These are phyloP conservation scores for Pichia sp. DNA, from an alignment of 1,139 yeast species.

Conservation along the genomic window DNA sequence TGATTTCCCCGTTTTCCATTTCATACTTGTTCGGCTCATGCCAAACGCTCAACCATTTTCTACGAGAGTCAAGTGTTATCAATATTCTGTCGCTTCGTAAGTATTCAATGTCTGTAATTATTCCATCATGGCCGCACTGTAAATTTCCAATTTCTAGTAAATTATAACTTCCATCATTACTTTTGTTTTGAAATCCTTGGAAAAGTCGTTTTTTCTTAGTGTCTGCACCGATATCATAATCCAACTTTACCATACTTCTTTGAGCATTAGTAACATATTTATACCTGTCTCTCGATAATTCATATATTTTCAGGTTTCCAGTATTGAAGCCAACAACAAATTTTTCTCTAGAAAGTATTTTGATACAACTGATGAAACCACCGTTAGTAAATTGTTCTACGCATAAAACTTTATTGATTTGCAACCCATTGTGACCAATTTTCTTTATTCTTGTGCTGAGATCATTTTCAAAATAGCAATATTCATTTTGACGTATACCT, in stretches of 20 bases:
- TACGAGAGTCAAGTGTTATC: conserved; percentile 47
- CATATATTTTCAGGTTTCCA: conserved; percentile 24
- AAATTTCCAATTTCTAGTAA: conserved; percentile 45
- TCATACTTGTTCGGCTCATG: conserved; percentile 44
- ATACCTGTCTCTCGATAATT: conserved; percentile 16
- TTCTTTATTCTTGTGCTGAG: conserved; percentile 37
- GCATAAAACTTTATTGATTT: conserved; percentile 38
- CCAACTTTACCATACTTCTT: conserved; percentile 13
- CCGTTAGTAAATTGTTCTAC: conserved; percentile 38
- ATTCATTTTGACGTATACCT: conserved; percentile 40
- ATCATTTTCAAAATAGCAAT: conserved; percentile 26
- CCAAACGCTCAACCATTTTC: conserved; percentile 33
- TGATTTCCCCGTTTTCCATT: conserved; percentile 45
- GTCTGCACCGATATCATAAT: neutral
- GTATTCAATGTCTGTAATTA: conserved; percentile 40
- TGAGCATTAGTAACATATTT: conserved; percentile 19
- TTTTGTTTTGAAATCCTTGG: neutral
- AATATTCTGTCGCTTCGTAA: conserved; percentile 51
- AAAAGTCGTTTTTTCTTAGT: neutral
- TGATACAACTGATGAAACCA: conserved; percentile 25
- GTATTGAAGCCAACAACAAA: conserved; percentile 28
- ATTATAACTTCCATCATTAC: conserved; percentile 9
- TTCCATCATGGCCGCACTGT: conserved; percentile 47
- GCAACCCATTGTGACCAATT: conserved; percentile 31
- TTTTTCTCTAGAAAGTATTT: conserved; percentile 16